Evolutionary conservation across 2,329 filamentous ascomycete species (phyloP).

Genomic region (Exophiala lecanii-corni): DNA sequence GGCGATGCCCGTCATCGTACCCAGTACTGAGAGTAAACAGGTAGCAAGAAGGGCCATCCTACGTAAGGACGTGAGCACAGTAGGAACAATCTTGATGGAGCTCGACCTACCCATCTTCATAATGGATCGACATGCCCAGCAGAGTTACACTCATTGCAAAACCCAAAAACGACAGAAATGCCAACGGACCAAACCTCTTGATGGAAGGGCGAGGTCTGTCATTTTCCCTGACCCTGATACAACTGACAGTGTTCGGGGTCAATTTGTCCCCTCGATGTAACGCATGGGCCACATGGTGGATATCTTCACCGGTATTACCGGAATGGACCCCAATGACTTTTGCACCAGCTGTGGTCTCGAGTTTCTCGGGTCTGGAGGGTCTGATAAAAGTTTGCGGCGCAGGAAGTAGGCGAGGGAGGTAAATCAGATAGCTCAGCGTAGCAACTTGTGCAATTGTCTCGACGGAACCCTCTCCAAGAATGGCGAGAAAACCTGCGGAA

Average conservation of each 20-base stretch:
- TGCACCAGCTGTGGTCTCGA: conserved; percentile 37
- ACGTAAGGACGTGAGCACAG: not conserved
- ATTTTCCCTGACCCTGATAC: conserved; percentile 36
- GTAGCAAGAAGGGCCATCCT: conserved; percentile 48
- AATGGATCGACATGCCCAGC: conserved; percentile 41
- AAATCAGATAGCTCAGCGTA: conserved; percentile 46
- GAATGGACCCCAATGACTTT: conserved; percentile 44
- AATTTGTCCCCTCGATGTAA: conserved; percentile 32
- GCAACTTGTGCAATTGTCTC: conserved; percentile 48
- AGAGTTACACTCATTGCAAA: conserved; percentile 40
- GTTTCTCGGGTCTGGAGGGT: conserved; percentile 39
- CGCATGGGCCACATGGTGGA: conserved; percentile 48
- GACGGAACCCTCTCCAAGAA: conserved; percentile 49
- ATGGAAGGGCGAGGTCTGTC: conserved; percentile 36
- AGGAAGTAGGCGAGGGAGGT: conserved; percentile 46
- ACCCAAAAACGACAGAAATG: conserved; percentile 43
- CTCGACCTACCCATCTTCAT: conserved; percentile 36
- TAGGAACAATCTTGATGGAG: no score
- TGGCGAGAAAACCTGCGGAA: conserved; percentile 42
- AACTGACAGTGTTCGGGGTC: conserved; percentile 37
- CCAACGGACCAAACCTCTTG: conserved; percentile 43
- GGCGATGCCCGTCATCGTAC: conserved; percentile 45
- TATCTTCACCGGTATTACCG: conserved; percentile 42
- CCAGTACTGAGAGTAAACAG: conserved; percentile 44
- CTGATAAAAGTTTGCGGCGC: conserved; percentile 48